A percentile compares a stretch with the other conserved stretches of the same genome.
These are phyloP conservation scores for Exsudoporus floridanus DNA, from an alignment of 1,284 basidiomycete genomes.

Conservation along the genomic window DNA sequence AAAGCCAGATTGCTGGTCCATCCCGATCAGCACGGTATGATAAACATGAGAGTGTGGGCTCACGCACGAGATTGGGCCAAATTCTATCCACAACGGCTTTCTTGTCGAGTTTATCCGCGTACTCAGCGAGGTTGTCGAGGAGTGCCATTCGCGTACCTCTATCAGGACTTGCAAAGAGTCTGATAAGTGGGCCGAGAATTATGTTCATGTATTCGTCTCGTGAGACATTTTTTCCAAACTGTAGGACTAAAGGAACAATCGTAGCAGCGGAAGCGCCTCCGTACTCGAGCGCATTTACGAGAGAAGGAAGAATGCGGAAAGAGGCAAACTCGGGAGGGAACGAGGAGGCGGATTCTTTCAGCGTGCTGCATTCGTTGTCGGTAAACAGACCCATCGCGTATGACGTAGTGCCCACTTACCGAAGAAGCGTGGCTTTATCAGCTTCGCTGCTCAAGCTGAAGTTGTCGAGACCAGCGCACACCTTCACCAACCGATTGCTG, in stretches of 20 bases:
- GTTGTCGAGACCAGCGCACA: constrained; percentile 84
- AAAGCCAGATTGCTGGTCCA: constrained; percentile 84
- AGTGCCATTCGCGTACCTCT: constrained; percentile 93
- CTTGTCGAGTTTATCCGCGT: constrained; percentile 85
- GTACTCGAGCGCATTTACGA: constrained; percentile 82
- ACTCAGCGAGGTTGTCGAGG: constrained; percentile 83
- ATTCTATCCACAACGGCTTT: constrained; percentile 84
- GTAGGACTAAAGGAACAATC: constrained; percentile 81
- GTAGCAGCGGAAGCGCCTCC: constrained; percentile 78
- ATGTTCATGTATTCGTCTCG: constrained; percentile 70
- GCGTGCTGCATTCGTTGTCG: constrained; percentile 45
- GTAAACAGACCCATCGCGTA: not conserved
- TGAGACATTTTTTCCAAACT: constrained; percentile 73
- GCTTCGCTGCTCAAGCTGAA: constrained; percentile 83
- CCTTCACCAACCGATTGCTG: constrained; percentile 80
- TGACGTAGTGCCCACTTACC: constrained; percentile 42
- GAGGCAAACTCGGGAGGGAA: constrained; percentile 89
- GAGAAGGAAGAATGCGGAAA: constrained; percentile 83
- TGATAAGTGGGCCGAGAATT: constrained; percentile 78
- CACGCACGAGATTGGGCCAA: constrained; percentile 85
- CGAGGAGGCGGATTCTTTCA: constrained; percentile 77
- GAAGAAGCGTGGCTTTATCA: constrained; percentile 76
- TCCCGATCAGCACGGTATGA: not conserved
- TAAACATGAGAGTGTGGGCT: not conserved
- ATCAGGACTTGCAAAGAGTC: constrained; percentile 85